Conservation (phyloP, 2,329 filamentous ascomycete species). For the Cladobotryum mycophilum region DNA sequence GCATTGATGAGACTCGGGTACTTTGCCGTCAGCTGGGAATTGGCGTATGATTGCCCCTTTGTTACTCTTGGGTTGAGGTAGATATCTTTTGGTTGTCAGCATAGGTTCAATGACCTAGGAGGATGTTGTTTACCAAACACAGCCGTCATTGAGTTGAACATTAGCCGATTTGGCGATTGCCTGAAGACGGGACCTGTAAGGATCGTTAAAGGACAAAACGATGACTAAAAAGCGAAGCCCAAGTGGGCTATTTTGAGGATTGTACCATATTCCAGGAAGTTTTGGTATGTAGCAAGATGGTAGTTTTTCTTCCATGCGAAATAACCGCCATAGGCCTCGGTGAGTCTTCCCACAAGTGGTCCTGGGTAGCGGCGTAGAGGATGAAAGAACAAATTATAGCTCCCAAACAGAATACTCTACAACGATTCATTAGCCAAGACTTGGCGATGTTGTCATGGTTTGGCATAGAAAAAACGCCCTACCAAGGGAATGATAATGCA, state of each 20-base stretch:
- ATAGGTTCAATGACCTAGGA: neutral
- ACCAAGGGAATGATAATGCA: neutral
- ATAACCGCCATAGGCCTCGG: conserved; percentile 2
- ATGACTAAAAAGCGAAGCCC: neutral
- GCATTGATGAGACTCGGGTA: conserved; percentile 1
- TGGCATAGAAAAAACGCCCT: neutral
- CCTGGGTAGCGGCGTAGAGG: conserved; percentile 2
- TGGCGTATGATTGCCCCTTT: neutral
- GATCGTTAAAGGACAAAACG: neutral
- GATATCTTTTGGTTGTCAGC: neutral
- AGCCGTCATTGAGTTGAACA: conserved; percentile 4
- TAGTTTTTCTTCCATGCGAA: neutral
- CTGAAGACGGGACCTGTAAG: conserved; percentile 1
- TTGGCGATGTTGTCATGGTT: neutral
- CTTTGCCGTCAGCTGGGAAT: neutral
- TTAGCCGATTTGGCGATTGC: conserved; percentile 1
- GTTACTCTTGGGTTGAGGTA: neutral
- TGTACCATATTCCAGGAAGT: conserved; percentile 8
- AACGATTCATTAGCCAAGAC: neutral
- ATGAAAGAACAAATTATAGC: conserved; percentile 1
- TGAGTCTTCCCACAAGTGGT: neutral
- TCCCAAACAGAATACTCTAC: neutral
- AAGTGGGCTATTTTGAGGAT: neutral
- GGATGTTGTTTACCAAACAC: neutral
- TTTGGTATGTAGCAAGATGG: conserved; percentile 1